Conservation (phyloP, 2,329 filamentous ascomycete species). For the Xylaria sp. region DNA sequence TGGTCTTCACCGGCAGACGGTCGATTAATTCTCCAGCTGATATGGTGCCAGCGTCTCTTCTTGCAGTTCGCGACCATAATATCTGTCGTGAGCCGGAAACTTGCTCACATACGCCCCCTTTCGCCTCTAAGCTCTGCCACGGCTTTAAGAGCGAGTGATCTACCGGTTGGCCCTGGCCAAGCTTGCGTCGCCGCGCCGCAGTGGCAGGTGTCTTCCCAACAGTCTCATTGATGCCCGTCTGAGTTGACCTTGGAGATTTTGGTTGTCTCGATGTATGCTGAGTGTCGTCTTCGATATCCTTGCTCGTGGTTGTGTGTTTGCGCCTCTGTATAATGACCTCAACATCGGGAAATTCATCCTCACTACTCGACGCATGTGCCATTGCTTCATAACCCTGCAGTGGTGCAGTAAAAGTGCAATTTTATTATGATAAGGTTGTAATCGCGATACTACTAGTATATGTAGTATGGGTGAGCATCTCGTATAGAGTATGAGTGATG, state of each 20-base stretch:
- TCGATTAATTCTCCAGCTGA: slow-evolving; percentile 34
- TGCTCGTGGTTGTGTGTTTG: slow-evolving; percentile 34
- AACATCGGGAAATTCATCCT: slow-evolving; percentile 58
- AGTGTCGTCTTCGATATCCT: slow-evolving; percentile 26
- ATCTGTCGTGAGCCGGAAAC: slow-evolving; percentile 26
- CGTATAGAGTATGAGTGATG: slow-evolving; percentile 3
- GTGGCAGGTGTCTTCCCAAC: slow-evolving; percentile 31
- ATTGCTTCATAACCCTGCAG: slow-evolving; percentile 34
- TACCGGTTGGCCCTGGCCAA: slow-evolving; percentile 44
- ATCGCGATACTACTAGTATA: not conserved
- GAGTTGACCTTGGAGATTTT: slow-evolving; percentile 12
- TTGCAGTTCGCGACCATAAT: slow-evolving; percentile 27
- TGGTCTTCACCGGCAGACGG: slow-evolving; percentile 32
- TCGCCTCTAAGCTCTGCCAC: slow-evolving; percentile 37
- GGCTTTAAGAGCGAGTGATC: slow-evolving; percentile 47
- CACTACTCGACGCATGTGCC: slow-evolving; percentile 42
- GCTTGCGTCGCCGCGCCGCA: slow-evolving; percentile 47
- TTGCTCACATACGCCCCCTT: slow-evolving; percentile 17
- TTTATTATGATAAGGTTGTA: slow-evolving; percentile 1
- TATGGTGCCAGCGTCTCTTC: slow-evolving; percentile 20
- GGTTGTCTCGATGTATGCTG: slow-evolving; percentile 16
- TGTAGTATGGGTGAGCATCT: not conserved
- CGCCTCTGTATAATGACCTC: slow-evolving; percentile 48
- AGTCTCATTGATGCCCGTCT: slow-evolving; percentile 14
- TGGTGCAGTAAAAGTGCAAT: slow-evolving; percentile 17